Base-by-base conservation (phyloP, 495 filamentous ascomycete species). In the Lophiostoma macrostomum region DNA sequence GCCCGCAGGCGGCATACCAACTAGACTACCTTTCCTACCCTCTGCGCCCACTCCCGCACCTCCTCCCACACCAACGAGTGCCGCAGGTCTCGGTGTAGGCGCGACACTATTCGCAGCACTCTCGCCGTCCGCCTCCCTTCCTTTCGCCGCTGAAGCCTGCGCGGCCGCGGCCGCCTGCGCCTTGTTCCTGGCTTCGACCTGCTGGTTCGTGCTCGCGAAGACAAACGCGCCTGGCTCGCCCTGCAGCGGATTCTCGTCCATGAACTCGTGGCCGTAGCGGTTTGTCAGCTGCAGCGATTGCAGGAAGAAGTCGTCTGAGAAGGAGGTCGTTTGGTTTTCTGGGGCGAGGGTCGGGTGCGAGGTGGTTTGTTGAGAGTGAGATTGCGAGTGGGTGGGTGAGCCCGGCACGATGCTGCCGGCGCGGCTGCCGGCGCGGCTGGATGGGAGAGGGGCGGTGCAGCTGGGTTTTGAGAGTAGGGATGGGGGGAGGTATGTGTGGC, bases 191-290 rank as follows among this genome's bases (percentile, higher is more conserved):
- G 65, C 57, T 72, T 44, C 69, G 65, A 65, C 58, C 71, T 74
- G 27, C 43, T 74, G 75, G 16, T 3, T 47, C 2, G 81, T 80
- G 24, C 76, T 83, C 10, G 80, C 81, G 41, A 94, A 74, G 46
- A 86, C 83, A 70, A 95, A 95, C n/a, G 82, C 80, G 18, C 91
- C 90, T 0, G 91, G 91, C 60, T 87, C 84, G 37, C 91, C 91
- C 1, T 85, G 81, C 39, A 95, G 79, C 2, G 90, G 89, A 58
- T 84, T 93, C 66, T 95, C 90, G 68, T 98, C 90, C 81, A 93
- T 90, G 68, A 81, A 95, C 45, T 97, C 91, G 39, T 60, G 43
- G 25, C 54, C 57, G 57, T 64, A 68, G 12, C 46, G 32, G 34
- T 53, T 24, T 14, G 61, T 20, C 34, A 64, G 53, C 2, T 39